phyloP scores from a whole-genome alignment of 306 rosid genomes.

The Prunus padus region DNA sequence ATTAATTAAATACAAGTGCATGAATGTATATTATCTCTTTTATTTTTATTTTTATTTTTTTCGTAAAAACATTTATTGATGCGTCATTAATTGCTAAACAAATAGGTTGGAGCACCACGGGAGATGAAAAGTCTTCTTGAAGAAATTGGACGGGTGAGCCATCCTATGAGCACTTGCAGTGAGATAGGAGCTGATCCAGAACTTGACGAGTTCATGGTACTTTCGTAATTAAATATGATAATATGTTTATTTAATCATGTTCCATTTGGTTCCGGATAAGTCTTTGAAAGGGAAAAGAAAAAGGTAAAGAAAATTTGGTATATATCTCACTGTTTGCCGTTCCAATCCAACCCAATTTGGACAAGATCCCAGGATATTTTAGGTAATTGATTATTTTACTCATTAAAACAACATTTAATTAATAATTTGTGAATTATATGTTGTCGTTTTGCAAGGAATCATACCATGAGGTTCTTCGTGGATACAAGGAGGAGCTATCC shows the following conservation, averaged over 20 bases:
- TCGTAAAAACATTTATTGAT: neutral
- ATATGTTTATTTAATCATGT: neutral
- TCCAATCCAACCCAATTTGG: too few relatives aligned
- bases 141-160: conserved; percentile 49
- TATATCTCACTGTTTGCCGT: too few relatives aligned
- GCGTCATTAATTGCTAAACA: neutral
- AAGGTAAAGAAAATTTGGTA: too few relatives aligned
- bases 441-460: conserved; percentile 46
- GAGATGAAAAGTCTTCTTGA: conserved; percentile 58
- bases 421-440: too few relatives aligned
- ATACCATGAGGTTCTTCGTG: conserved; percentile 59
- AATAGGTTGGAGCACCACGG: conserved; percentile 76
- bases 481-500: conserved; percentile 62
- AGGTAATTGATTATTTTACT: too few relatives aligned
- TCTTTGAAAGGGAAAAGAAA: too few relatives aligned
- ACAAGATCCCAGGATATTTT: too few relatives aligned
- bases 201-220: conserved; percentile 79
- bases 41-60: neutral
- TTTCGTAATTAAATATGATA: neutral
- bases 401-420: too few relatives aligned
- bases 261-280: too few relatives aligned
- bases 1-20: neutral
- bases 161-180: conserved; percentile 29
- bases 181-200: conserved; percentile 82
- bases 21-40: neutral